phyloP scores from a whole-genome alignment of 306 rosid species.

The Corylus americana region DNA sequence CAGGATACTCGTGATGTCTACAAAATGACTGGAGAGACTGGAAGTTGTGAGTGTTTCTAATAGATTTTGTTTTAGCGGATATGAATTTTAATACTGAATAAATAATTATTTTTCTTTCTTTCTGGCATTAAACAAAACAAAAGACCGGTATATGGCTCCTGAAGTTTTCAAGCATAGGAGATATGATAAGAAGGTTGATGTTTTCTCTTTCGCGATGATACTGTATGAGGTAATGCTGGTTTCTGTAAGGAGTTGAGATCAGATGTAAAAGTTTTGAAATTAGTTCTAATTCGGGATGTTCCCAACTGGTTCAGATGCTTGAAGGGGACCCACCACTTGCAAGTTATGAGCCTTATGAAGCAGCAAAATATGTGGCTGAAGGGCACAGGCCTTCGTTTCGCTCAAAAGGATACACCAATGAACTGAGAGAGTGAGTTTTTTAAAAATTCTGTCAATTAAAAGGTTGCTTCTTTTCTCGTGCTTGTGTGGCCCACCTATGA shows the following conservation, averaged over 20 bases:
- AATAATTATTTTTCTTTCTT: constrained; percentile 8
- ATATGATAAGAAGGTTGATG: constrained; percentile 94
- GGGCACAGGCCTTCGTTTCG: constrained; percentile 80
- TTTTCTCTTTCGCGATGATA: constrained; percentile 93
- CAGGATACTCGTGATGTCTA: constrained; percentile 91
- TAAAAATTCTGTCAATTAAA: constrained; percentile 3
- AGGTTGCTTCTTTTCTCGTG: neutral
- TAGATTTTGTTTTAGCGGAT: constrained; percentile 18
- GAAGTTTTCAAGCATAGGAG: constrained; percentile 88
- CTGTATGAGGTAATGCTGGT: constrained; percentile 74
- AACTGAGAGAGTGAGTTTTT: constrained; percentile 70
- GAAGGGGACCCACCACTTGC: constrained; percentile 91
- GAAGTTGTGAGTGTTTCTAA: constrained; percentile 80
- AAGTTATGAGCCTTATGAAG: constrained; percentile 80
- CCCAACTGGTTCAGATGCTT: constrained; percentile 71
- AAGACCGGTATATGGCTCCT: constrained; percentile 97
- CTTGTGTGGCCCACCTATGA: neutral
- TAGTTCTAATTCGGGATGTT: constrained; percentile 26
- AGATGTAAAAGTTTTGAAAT: constrained; percentile 14
- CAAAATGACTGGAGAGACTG: constrained; percentile 99
- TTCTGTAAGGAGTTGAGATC: constrained; percentile 16
- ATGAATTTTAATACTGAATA: constrained; percentile 4
- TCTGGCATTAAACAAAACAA: constrained; percentile 33
- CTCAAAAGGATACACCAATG: constrained; percentile 54
- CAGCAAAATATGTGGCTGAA: constrained; percentile 81